These are phyloP conservation scores for Mycena venus DNA, from an alignment of 768 basidiomycete genomes.

Conservation along the genomic window DNA sequence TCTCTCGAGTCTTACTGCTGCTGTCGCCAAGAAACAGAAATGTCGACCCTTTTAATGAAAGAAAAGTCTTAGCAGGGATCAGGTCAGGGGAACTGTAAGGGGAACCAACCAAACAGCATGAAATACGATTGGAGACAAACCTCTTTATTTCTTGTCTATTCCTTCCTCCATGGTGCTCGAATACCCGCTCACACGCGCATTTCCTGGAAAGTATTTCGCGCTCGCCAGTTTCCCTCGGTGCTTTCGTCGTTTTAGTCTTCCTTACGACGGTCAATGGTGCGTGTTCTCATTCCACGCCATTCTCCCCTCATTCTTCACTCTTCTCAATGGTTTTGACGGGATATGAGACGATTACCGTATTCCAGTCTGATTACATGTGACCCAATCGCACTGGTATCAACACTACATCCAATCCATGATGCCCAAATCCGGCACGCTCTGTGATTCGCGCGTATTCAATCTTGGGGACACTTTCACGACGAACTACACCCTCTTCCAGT, in stretches of 20 bases:
- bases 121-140: no score
- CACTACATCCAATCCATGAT: conserved; percentile 34
- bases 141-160: no score
- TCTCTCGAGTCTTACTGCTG: no score
- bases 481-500: conserved; percentile 43
- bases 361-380: conserved; percentile 40
- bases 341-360: conserved; percentile 42
- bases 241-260: conserved; percentile 33
- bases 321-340: conserved; percentile 23
- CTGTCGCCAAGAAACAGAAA: no score
- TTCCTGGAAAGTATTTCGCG: conserved; percentile 4
- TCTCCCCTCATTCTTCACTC: neutral
- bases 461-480: conserved; percentile 42
- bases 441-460: conserved; percentile 40
- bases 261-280: conserved; percentile 36
- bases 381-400: conserved; percentile 40
- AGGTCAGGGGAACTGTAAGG: no score
- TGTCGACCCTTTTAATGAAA: no score
- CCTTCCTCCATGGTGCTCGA: neutral
- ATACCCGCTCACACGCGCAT: conserved; percentile 14
- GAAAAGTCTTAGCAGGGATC: no score
- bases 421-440: conserved; percentile 41
- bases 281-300: neutral
- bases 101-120: no score
- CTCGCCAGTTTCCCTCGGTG: conserved; percentile 3